These are phyloP conservation scores for Globisporangium megalacanthum DNA, from an alignment of 352 stramenopile genomes.

Conservation along the genomic window DNA sequence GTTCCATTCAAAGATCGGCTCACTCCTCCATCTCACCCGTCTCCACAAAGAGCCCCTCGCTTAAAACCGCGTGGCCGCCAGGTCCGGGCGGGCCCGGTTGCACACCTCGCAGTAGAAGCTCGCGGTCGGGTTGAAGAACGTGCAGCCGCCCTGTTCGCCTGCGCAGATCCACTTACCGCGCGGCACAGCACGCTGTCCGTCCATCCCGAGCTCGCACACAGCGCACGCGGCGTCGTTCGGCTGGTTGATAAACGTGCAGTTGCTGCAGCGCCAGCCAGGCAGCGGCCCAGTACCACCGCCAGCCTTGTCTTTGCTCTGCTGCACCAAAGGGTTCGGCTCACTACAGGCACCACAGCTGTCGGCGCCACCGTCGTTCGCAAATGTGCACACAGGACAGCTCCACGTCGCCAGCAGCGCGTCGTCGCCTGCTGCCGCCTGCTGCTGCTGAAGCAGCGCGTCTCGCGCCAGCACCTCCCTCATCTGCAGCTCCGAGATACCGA, in stretches of 20 bases:
- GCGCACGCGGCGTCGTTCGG: constrained; percentile 60
- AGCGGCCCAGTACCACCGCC: constrained; percentile 22
- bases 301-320: constrained; percentile 16
- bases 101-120: constrained; percentile 90
- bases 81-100: constrained; percentile 74
- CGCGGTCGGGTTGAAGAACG: constrained; percentile 77
- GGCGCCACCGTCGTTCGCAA: constrained; percentile 45
- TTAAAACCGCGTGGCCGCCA: constrained; percentile 68
- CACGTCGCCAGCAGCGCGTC: constrained; percentile 22
- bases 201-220: constrained; percentile 80
- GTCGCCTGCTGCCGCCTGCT: constrained; percentile 8
- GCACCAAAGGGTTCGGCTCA: constrained; percentile 48
- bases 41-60: neutral
- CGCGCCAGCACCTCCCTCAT: constrained; percentile 61
- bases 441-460: constrained; percentile 15
- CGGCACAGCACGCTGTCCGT: constrained; percentile 70
- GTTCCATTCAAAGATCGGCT: neutral
- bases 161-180: constrained; percentile 84
- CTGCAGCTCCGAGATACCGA: constrained; percentile 46
- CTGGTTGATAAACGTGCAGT: constrained; percentile 87
- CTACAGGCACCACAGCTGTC: constrained; percentile 51
- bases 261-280: constrained; percentile 73
- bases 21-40: neutral
- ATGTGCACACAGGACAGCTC: constrained; percentile 77
- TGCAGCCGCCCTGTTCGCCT: constrained; percentile 79